Conservation (phyloP, 2,329 filamentous ascomycete genomes). For the Penicillium brevicompactum region DNA sequence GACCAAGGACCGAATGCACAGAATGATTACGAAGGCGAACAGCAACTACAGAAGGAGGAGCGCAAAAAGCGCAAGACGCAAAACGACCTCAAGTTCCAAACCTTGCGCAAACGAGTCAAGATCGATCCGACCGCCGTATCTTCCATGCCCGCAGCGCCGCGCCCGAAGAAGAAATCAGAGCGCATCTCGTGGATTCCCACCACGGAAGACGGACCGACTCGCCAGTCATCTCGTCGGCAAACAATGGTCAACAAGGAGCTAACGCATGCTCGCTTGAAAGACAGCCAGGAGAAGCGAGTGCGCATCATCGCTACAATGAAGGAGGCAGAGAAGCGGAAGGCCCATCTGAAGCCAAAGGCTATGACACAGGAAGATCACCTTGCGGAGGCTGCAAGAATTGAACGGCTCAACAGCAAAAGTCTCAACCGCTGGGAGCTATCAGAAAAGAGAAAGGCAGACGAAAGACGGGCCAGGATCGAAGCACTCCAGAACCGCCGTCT, state of each 20-base stretch:
- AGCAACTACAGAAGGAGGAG: constrained; percentile 77
- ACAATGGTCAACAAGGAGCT: constrained; percentile 68
- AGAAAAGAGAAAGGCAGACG: constrained; percentile 84
- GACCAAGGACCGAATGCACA: constrained; percentile 61
- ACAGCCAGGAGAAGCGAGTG: constrained; percentile 51
- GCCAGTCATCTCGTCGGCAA: constrained; percentile 64
- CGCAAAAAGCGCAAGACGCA: constrained; percentile 81
- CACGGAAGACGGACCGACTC: constrained; percentile 61
- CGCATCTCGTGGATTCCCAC: constrained; percentile 70
- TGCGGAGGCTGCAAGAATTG: constrained; percentile 77
- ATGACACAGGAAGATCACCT: constrained; percentile 87
- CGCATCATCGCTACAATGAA: constrained; percentile 60
- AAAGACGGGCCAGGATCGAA: constrained; percentile 78
- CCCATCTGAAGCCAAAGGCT: constrained; percentile 73
- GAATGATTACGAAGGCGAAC: constrained; percentile 79
- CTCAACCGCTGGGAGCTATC: constrained; percentile 92
- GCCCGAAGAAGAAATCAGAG: constrained; percentile 70
- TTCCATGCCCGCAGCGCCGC: constrained; percentile 41
- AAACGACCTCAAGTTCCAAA: constrained; percentile 64
- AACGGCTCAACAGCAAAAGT: constrained; percentile 85
- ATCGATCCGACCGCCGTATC: constrained; percentile 59
- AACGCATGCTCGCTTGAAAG: constrained; percentile 51
- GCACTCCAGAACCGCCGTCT: constrained; percentile 85
- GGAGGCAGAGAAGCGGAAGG: constrained; percentile 63
- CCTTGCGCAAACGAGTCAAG: constrained; percentile 70